Conservation (phyloP, 176 grass and related monocot genomes). For the Aegilops tauschii region DNA sequence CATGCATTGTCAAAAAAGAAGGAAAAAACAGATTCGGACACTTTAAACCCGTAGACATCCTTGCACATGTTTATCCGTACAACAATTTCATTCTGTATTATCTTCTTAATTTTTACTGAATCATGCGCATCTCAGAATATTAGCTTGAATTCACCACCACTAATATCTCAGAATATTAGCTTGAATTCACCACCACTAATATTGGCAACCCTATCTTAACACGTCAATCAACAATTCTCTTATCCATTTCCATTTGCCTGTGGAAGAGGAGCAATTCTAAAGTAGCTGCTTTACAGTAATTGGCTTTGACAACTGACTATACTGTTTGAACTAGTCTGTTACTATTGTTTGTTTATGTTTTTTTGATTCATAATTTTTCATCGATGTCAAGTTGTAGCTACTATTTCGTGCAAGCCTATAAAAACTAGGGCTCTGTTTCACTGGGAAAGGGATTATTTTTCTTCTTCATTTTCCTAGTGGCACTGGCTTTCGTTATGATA, state of each 20-base stretch:
- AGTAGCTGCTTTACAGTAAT: neutral
- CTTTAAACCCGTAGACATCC: neutral
- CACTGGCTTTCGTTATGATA: neutral
- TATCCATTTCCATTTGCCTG: neutral
- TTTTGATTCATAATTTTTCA: neutral
- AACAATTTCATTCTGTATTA: neutral
- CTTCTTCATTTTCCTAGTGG: neutral
- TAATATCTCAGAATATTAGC: neutral
- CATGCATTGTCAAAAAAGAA: neutral
- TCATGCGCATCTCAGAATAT: neutral
- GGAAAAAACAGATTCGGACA: neutral
- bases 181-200: neutral
- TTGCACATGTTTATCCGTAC: neutral
- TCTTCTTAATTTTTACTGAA: neutral
- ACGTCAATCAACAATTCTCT: neutral
- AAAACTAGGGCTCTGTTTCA: no score
- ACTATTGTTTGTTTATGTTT: neutral
- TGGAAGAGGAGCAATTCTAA: neutral
- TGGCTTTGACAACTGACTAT: neutral
- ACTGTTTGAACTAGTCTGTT: neutral
- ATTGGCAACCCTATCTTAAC: neutral
- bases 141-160: neutral
- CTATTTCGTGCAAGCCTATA: neutral
- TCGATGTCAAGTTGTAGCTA: neutral
- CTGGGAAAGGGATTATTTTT: no score